Evolutionary conservation across 2,329 filamentous ascomycete species (phyloP), one percentile per base, ranked within the genome.

Genomic region (Ophiostoma quercus): DNA sequence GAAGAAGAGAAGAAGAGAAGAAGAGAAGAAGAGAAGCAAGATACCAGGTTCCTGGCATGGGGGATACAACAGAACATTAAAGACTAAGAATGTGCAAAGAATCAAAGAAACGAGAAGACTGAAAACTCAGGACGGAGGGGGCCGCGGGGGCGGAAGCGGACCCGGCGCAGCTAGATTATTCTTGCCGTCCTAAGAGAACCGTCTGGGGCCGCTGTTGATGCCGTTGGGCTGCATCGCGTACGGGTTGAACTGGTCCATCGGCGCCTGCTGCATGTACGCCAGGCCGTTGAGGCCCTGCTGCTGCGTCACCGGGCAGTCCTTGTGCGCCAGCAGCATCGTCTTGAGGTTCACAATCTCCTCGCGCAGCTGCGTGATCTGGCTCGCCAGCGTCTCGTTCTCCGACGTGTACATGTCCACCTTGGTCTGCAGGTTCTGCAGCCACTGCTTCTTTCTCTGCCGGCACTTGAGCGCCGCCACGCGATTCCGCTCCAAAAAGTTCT

Each of bases 361-460:
- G 37, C 93, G 87, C 6, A 98, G 82, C 74, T 92, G 88, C 1
- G 90, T 90, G 71, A 98, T 93, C 73, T 95, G 94, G 2, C 89
- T 85, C 22, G 90, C 92, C 43, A 99, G 84, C 1, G 88, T 88
- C 76, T 99, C 95, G 73, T 98, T 98, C 79, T 99, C 95, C 0
- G 85, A 90, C 73, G 90, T 94, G 77, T 93, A 98, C 74, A 96
- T 85, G 79, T 99, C 95, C 19, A 98, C 94, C 79, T 98, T 98
- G 70, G 88, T 87, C 79, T 99, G 95, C 1, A 99, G 85, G 75
- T 97, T 98, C 41, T 92, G 91, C 71, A 98, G 86, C 95, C 95
- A 99, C 78, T 98, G 95, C 85, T 99, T 99, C 85, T 99, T 99
- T 25, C 95, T 88, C 79, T 99, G 95, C 72, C 95, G 90, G 80